phyloP scores from a whole-genome alignment of 2,329 filamentous ascomycete genomes.

The Stagonosporopsis chrysanthemi region DNA sequence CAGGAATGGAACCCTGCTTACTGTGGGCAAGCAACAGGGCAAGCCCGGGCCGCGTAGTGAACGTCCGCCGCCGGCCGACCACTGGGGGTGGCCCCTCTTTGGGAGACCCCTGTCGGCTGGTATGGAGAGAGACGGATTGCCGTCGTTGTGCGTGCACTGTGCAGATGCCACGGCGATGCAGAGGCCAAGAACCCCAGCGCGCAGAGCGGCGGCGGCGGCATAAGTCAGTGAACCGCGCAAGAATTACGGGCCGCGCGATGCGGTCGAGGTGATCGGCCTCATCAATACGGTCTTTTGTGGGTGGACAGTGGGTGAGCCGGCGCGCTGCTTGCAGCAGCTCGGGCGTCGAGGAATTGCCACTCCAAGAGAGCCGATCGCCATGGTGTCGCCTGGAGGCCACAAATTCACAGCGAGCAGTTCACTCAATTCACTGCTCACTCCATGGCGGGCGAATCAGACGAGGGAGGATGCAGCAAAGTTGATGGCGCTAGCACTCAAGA shows the following conservation, averaged over 20 bases:
- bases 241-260: slow-evolving; percentile 35
- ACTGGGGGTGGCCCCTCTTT: slow-evolving; percentile 23
- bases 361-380: slow-evolving; percentile 5
- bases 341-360: slow-evolving; percentile 3
- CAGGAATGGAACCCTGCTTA: slow-evolving; percentile 21
- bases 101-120: slow-evolving; percentile 27
- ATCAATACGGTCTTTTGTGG: slow-evolving; percentile 22
- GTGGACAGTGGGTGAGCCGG: background rate
- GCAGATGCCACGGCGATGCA: slow-evolving; percentile 18
- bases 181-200: slow-evolving; percentile 10
- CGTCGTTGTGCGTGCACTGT: slow-evolving; percentile 35
- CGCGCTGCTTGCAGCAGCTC: slow-evolving; percentile 3
- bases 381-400: slow-evolving; percentile 15
- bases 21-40: slow-evolving; percentile 24
- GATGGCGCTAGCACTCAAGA: slow-evolving; percentile 34
- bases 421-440: slow-evolving; percentile 24
- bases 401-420: slow-evolving; percentile 31
- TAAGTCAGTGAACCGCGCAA: slow-evolving; percentile 27
- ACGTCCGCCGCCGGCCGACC: slow-evolving; percentile 27
- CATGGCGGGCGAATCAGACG: slow-evolving; percentile 16
- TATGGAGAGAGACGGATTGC: slow-evolving; percentile 32
- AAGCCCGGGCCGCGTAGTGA: slow-evolving; percentile 32
- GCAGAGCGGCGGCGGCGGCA: slow-evolving; percentile 17
- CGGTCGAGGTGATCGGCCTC: slow-evolving; percentile 34
- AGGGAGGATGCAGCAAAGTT: slow-evolving; percentile 27